Evolutionary conservation across 805 yeast genomes (phyloP).

Genomic region (Candida ulmi): DNA sequence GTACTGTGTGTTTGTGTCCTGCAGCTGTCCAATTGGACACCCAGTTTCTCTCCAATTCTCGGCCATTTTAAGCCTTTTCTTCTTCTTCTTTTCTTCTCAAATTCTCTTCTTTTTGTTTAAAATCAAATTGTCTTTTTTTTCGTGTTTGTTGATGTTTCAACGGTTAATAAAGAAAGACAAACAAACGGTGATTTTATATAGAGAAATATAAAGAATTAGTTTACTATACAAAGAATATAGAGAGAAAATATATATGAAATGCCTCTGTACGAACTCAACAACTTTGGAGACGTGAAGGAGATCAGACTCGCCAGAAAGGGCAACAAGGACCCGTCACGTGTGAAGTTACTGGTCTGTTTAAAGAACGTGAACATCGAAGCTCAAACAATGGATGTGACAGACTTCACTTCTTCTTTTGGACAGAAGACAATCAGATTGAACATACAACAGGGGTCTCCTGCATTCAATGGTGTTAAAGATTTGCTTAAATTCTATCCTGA

Average conservation of each 20-base stretch:
- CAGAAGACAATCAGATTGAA: neutral
- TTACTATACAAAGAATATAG: no score
- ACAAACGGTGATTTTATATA: no score
- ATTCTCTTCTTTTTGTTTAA: no score
- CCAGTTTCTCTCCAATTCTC: neutral
- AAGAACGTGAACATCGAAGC: neutral
- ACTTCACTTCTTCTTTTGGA: slow-evolving; percentile 4
- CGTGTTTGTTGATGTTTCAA: no score
- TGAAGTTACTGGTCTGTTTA: neutral
- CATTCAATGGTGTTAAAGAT: neutral
- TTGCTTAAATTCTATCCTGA: neutral
- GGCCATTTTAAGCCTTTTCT: no score
- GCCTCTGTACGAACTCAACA: neutral
- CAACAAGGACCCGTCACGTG: neutral
- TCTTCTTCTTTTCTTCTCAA: no score
- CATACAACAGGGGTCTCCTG: neutral
- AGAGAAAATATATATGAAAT: neutral
- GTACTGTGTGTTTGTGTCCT: neutral
- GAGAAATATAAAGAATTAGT: no score
- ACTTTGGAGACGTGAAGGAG: neutral
- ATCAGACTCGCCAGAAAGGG: neutral
- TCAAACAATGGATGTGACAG: slow-evolving; percentile 3
- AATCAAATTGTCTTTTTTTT: no score
- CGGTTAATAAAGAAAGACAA: no score
- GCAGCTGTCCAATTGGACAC: neutral